Evolutionary conservation across 768 basidiomycete genomes (phyloP), one percentile per base, ranked within the genome.

Genomic region (Lentinula boryana): DNA sequence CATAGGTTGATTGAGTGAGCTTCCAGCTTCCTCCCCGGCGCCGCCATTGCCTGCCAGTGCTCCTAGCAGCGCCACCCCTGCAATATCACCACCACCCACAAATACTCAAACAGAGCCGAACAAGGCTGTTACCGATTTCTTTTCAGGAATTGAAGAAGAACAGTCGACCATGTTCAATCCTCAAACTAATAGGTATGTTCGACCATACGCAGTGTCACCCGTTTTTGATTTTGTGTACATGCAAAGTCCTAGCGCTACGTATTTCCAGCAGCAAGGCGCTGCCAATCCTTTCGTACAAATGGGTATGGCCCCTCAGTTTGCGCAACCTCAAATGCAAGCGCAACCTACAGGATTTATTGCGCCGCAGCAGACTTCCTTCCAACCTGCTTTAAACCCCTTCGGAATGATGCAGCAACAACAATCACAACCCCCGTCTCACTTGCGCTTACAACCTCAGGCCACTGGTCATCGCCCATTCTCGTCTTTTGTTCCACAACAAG

Each of bases 81-180:
- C 71, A 18, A 60, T 71, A 2, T 60, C 76, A 2, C 63, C 68
- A 3, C 52, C 72, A 8, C 56, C 66, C 5, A 56, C 69, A 56
- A 55, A 55, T 35, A 61, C 68, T 50, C 78, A 77, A 60, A 65
- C 72, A 36, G 72, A 71, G n/a, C 31, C 36, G 38, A 78, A 72
- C 63, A 84, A 83, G 60, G 80, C 79, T 35, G 76, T 87, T 58
- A 73, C 84, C 18, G 96, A 98, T 72, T 95, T 99, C 77, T 97
- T 99, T 74, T 74, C 79, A 31, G 83, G 91, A 5, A 96, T 99
- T 65, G 95, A 97, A 70, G 81, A 84, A 58, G 86, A 89, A 60
- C 88, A 91, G 68, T 80, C 85, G 8, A 78, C 83, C n/a, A 84
- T 84, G 77, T 87, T 87, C 69, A 85, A 85, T 63, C 82, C 87